Evolutionary conservation across 139 green algal species (phyloP), one percentile per base, ranked within the genome.

Genomic region (Bryopsis sp.): DNA sequence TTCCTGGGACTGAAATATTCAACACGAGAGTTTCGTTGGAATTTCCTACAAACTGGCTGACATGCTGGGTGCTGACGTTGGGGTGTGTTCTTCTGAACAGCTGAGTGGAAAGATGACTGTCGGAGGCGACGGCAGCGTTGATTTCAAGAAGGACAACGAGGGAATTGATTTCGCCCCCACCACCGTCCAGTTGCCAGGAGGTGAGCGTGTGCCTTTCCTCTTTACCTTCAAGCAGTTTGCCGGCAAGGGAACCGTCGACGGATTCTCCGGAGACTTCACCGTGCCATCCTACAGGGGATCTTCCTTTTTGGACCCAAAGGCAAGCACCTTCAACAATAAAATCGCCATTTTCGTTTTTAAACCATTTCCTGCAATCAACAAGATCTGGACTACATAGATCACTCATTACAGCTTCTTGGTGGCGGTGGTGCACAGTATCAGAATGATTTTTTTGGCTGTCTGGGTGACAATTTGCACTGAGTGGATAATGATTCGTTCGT

Each of bases 221-320:
- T 99, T 98, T 91, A 96, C 92, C 64, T 79, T 99, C 47, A 99
- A 99, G 92, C 82, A 97, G 86, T 82, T 99, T 6, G 76, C 84
- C 7, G 93, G 85, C 72, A 96, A 94, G 80, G 93, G 90, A 67
- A 82, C 77, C 26, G 60, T 86, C 47, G 85, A 95, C 64, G 84
- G 77, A 50, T 98, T 99, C 84, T 88, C 87, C 50, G 94, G 94
- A 57, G 89, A 97, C 74, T 99, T 99, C 77, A 66, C 73, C 0
- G 94, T 99, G 64, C 93, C 94, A n/a, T 98, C 92, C 8, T 99
- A 99, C 93, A 86, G 94, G 54, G 94, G 94, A 47, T 87, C 92
- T 5, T 88, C 94, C 69, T 99, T 99, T 95, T 86, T 99, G 39
- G 94, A 99, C 95, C 94, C 94, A 77, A 99, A 99, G 93, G 85